These are phyloP conservation scores for Aspergillus chevalieri DNA, from an alignment of 2,329 filamentous ascomycete genomes.

Conservation along the genomic window DNA sequence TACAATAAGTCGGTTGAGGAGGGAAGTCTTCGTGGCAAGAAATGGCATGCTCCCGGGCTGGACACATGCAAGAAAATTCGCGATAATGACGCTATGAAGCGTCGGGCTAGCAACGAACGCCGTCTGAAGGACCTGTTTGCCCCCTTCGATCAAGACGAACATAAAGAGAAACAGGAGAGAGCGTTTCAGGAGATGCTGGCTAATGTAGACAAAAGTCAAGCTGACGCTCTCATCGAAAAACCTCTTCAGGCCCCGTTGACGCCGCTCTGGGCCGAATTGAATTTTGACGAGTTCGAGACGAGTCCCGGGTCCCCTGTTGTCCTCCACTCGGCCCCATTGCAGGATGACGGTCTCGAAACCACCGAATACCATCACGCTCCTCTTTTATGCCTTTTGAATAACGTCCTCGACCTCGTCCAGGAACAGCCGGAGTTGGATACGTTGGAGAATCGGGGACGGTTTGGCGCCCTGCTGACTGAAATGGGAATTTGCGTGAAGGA, in stretches of 20 bases:
- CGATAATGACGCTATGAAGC: slow-evolving; percentile 6
- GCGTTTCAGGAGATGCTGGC: slow-evolving; percentile 8
- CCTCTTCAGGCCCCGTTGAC: slow-evolving; percentile 1
- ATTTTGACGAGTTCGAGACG: not conserved
- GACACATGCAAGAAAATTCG: slow-evolving; percentile 17
- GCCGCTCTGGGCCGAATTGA: not conserved
- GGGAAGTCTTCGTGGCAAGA: slow-evolving; percentile 8
- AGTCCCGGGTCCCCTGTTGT: slow-evolving; percentile 7
- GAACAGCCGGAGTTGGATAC: slow-evolving; percentile 15
- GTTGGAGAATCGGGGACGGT: slow-evolving; percentile 8
- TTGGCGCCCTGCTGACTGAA: slow-evolving; percentile 10
- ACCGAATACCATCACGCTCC: slow-evolving; percentile 9
- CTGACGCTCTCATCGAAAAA: not conserved
- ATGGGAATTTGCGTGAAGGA: slow-evolving; percentile 6
- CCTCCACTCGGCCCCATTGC: slow-evolving; percentile 2
- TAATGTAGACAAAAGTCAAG: slow-evolving; percentile 2
- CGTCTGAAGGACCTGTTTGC: slow-evolving; percentile 15
- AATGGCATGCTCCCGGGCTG: slow-evolving; percentile 14
- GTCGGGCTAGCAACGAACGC: slow-evolving; percentile 8
- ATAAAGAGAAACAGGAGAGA: slow-evolving; percentile 1
- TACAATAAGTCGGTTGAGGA: slow-evolving; percentile 13
- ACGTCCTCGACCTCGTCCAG: slow-evolving; percentile 8
- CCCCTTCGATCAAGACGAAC: slow-evolving; percentile 3
- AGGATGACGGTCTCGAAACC: slow-evolving; percentile 3
- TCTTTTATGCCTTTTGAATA: slow-evolving; percentile 9